Conservation (phyloP, 2,329 filamentous ascomycete genomes). For the Neofusicoccum laricinum region DNA sequence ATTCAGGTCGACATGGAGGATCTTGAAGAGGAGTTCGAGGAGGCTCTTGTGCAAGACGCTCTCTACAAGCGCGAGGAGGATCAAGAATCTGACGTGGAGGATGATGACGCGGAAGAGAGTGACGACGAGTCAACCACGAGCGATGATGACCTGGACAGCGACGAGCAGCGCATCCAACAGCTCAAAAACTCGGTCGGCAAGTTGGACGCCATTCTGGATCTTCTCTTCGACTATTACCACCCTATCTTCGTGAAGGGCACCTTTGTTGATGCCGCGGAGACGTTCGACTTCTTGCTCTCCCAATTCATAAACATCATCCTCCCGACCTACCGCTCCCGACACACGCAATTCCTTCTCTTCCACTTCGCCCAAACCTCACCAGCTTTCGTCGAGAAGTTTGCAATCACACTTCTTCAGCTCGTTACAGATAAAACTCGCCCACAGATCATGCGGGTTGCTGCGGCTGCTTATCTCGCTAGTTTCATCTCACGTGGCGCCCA, state of each 20-base stretch:
- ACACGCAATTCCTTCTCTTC: constrained; percentile 94
- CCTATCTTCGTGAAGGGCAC: constrained; percentile 68
- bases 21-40: constrained; percentile 81
- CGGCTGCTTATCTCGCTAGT: constrained; percentile 88
- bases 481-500: constrained; percentile 89
- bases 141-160: constrained; percentile 59
- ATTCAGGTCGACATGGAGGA: constrained; percentile 94
- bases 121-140: constrained; percentile 70
- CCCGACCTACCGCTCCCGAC: constrained; percentile 85
- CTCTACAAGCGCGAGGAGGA: constrained; percentile 34
- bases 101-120: constrained; percentile 53
- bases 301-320: constrained; percentile 88
- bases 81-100: constrained; percentile 45
- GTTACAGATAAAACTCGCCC: constrained; percentile 65
- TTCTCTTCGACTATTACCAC: constrained; percentile 80
- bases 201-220: constrained; percentile 85
- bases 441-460: constrained; percentile 73
- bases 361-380: constrained; percentile 86
- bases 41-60: constrained; percentile 63
- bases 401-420: constrained; percentile 70
- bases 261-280: constrained; percentile 62
- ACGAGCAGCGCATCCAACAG: constrained; percentile 61
- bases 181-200: constrained; percentile 83
- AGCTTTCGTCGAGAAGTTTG: constrained; percentile 76
- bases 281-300: constrained; percentile 74